A percentile compares a stretch with the other conserved stretches of the same genome.
Conservation (phyloP, 176 grass and related monocot genomes). For the Echinochloa phyllopogon region DNA sequence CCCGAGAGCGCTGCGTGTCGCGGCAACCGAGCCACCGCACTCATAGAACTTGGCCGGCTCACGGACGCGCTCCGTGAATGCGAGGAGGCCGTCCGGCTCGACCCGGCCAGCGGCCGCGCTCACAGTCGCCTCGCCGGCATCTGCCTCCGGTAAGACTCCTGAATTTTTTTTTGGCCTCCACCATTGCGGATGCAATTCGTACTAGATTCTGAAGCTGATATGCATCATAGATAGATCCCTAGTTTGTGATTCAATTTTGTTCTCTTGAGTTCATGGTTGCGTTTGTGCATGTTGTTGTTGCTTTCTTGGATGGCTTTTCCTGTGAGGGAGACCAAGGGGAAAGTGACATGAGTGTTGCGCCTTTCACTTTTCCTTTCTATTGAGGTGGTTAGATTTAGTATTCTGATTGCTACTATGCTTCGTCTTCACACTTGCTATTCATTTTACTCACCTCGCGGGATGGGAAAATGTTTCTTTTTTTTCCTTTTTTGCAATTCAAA, state of each 20-base stretch:
- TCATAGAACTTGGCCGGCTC: conserved; percentile 74
- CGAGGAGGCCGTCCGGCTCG: conserved; percentile 75
- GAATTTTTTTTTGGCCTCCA: neutral
- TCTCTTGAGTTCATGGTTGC: conserved; percentile 7
- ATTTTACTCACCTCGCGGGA: neutral
- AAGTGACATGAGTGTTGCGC: conserved; percentile 43
- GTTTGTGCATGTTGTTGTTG: conserved; percentile 52
- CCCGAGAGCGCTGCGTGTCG: conserved; percentile 78
- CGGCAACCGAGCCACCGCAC: conserved; percentile 77
- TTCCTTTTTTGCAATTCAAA: conserved; percentile 33
- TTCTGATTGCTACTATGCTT: conserved; percentile 29
- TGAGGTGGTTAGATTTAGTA: conserved; percentile 46
- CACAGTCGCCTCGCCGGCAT: conserved; percentile 66
- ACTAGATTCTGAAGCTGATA: conserved; percentile 14
- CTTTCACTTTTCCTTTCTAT: conserved; percentile 45
- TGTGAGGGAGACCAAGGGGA: conserved; percentile 31
- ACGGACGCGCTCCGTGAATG: conserved; percentile 72
- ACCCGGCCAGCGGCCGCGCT: conserved; percentile 68
- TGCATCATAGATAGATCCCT: conserved; percentile 24
- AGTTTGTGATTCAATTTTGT: conserved; percentile 38
- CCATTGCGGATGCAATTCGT: conserved; percentile 33
- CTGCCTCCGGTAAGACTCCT: conserved; percentile 73
- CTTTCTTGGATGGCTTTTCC: conserved; percentile 53
- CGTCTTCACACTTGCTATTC: neutral
- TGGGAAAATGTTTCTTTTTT: conserved; percentile 33